Percentiles rank a stretch among this genome's conserved stretches.
phyloP scores from a whole-genome alignment of 345 rosid genomes.

The Linum tenue region DNA sequence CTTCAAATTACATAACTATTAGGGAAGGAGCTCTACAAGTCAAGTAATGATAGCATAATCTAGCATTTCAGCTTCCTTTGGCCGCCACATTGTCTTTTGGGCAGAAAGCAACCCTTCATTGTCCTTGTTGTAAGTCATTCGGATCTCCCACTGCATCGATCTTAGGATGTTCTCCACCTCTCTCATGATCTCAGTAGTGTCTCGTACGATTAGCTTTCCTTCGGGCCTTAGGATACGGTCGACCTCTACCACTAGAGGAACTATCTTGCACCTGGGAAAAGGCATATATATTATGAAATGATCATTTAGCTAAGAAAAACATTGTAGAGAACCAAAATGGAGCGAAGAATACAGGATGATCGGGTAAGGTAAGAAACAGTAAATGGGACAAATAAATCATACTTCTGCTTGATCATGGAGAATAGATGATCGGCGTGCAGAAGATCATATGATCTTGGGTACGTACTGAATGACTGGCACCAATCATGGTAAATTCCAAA shows the following conservation, averaged over 20 bases:
- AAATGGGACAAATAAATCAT: not conserved
- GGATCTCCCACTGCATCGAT: slow-evolving; percentile 4
- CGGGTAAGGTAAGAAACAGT: too few relatives aligned
- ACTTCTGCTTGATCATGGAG: slow-evolving; percentile 2
- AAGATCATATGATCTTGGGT: slow-evolving; percentile 3
- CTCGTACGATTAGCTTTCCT: slow-evolving; percentile 1
- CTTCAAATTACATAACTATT: too few relatives aligned
- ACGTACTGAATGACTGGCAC: slow-evolving; percentile 1
- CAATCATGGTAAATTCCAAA: slow-evolving; percentile 1
- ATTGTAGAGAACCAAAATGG: not conserved
- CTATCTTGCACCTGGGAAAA: slow-evolving; percentile 1
- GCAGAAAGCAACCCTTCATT: not conserved
- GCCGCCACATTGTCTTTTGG: slow-evolving; percentile 1
- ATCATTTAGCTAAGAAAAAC: not conserved
- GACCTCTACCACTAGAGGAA: not conserved
- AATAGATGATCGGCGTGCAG: slow-evolving; percentile 5
- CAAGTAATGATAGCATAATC: not conserved
- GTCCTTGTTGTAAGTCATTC: not conserved
- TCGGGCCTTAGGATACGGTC: slow-evolving; percentile 3
- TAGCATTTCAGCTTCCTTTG: not conserved
- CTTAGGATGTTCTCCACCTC: not conserved
- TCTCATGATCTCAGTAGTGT: not conserved
- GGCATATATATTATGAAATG: not conserved
- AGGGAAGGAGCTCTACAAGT: too few relatives aligned
- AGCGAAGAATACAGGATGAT: too few relatives aligned